Percentiles rank a stretch among this genome's conserved stretches.
Conservation (phyloP, 2,329 filamentous ascomycete species). For the Fusarium sp. region DNA sequence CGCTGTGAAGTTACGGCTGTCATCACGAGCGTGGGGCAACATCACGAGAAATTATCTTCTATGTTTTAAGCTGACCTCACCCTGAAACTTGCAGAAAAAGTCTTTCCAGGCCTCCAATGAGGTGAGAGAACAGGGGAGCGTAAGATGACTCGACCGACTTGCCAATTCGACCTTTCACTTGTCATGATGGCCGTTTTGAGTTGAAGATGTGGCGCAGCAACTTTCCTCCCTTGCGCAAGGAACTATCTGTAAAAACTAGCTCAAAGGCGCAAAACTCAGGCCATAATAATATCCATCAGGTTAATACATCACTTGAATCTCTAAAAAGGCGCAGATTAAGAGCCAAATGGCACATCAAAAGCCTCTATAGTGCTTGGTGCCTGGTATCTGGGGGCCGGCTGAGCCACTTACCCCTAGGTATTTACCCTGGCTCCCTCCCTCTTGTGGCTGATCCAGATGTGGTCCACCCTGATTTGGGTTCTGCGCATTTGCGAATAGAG, state of each 20-base stretch:
- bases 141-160: background rate
- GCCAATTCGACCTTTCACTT: background rate
- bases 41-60: background rate
- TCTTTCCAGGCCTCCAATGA: slow-evolving; percentile 13
- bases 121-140: background rate
- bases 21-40: slow-evolving; percentile 24
- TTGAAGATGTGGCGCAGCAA: slow-evolving; percentile 1
- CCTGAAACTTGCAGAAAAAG: slow-evolving; percentile 27
- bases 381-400: slow-evolving; percentile 16
- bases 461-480: background rate
- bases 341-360: background rate
- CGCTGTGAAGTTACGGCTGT: slow-evolving; percentile 24
- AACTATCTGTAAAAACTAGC: background rate
- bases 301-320: background rate
- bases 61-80: background rate
- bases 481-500: slow-evolving; percentile 24
- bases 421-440: no score
- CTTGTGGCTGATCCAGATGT: slow-evolving; percentile 21
- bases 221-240: background rate
- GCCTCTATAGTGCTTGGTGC: background rate
- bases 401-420: background rate
- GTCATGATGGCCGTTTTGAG: background rate
- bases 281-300: no score
- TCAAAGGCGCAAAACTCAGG: background rate
- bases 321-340: slow-evolving; percentile 1